These are phyloP conservation scores for Hymenochaete sp. DNA, from an alignment of 1,284 basidiomycete genomes.

Conservation along the genomic window DNA sequence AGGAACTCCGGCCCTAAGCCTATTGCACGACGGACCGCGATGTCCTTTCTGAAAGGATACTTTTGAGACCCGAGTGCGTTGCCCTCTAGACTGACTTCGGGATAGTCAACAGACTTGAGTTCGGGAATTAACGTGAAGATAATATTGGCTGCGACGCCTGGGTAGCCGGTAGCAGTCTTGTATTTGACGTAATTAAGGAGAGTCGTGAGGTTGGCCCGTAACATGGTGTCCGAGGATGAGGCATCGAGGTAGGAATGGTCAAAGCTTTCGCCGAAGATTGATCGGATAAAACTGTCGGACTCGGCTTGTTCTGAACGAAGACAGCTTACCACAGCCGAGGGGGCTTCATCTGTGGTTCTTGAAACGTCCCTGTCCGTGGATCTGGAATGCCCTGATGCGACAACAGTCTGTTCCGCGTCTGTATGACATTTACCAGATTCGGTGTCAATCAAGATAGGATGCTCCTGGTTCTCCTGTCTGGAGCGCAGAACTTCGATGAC, in stretches of 20 bases:
- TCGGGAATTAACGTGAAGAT: conserved; percentile 50
- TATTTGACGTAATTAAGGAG: conserved; percentile 46
- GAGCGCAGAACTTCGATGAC: conserved; percentile 22
- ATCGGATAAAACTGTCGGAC: background rate
- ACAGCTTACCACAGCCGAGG: background rate
- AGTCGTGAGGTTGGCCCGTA: conserved; percentile 33
- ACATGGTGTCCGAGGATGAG: conserved; percentile 3
- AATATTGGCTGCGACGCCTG: conserved; percentile 34
- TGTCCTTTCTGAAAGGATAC: background rate
- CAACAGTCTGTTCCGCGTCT: background rate
- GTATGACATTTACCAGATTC: background rate
- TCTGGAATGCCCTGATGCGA: background rate
- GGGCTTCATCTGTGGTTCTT: background rate
- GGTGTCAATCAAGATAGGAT: background rate
- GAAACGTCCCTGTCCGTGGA: background rate
- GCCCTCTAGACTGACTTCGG: conserved; percentile 23
- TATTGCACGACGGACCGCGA: conserved; percentile 29
- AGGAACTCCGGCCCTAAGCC: conserved; percentile 52
- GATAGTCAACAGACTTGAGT: conserved; percentile 34
- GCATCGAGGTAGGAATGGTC: background rate
- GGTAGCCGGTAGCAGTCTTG: conserved; percentile 43
- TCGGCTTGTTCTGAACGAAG: too few relatives aligned
- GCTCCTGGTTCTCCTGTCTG: background rate
- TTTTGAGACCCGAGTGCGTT: conserved; percentile 19
- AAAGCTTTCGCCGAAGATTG: conserved; percentile 6